Evolutionary conservation across 2,329 filamentous ascomycete species (phyloP), one percentile per base, ranked within the genome.

Genomic region (Pseudogymnoascus sp.): DNA sequence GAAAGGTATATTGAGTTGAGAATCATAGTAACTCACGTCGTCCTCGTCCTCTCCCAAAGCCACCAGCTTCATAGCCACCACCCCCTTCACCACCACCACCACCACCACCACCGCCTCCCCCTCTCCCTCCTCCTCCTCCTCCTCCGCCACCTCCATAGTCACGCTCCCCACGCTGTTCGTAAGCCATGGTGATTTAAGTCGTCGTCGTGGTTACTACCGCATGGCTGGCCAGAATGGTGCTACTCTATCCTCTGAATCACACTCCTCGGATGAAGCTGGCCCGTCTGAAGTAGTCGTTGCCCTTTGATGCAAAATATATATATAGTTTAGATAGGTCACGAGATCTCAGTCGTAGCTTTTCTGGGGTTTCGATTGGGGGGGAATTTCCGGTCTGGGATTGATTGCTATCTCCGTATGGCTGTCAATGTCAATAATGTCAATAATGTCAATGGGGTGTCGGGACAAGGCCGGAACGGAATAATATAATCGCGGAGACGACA

Each of bases 151-250:
- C 31, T 21, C 56, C 56, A 21, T 23, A 59, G 35, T 78, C 75
- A 68, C 60, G 31, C 35, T 82, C 80, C 70, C 80, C 78, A 67
- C 80, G 78, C 73, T 79, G 77, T 76, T 82, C 80, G 72, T 82
- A 82, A 70, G 81, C 78, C 81, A 83, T 50, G 44, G 23, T 50
- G 44, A 50, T 50, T 16, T 50, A 50, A 12, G 18, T 44, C 5
- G 44, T 28, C 23, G 44, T 50, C 44, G 44, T 16, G 23, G 44
- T 14, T 50, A 50, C 10, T 50, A 28, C 44, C 44, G 44, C 44
- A 50, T 50, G 44, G 44, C 44, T 28, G 44, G 44, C 21, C 44
- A 50, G 14, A 28, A 28, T 23, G 2, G 14, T 3, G 44, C 23
- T 50, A 28, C 44, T 28, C 23, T 28, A n/a, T 28, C 4, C 44